Evolutionary conservation across 371 early-diverging fungal species (phyloP).

Genomic region (Mortierella sp.): DNA sequence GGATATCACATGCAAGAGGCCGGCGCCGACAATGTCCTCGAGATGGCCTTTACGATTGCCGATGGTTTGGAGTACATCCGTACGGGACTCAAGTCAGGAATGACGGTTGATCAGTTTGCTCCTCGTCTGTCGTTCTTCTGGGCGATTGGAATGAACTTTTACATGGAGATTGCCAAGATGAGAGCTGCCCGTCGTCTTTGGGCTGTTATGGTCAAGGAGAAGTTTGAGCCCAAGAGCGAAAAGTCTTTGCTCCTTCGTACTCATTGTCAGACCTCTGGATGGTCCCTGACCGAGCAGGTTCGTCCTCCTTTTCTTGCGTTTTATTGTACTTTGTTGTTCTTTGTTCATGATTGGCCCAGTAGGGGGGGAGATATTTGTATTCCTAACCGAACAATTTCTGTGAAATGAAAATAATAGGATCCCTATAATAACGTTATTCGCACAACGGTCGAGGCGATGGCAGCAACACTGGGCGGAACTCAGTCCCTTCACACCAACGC

Average conservation of each 20-base stretch:
- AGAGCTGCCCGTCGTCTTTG: constrained; percentile 88
- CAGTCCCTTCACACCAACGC: constrained; percentile 92
- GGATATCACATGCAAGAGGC: constrained; percentile 95
- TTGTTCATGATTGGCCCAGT: not conserved
- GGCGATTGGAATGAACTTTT: constrained; percentile 94
- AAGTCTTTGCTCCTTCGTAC: constrained; percentile 86
- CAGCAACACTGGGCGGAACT: constrained; percentile 89
- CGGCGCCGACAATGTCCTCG: constrained; percentile 87
- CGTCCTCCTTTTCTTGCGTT: not conserved
- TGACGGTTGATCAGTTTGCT: constrained; percentile 89
- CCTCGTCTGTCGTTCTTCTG: constrained; percentile 93
- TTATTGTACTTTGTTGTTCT: not conserved
- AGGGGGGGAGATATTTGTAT: too few species aligned
- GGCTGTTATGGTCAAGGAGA: constrained; percentile 84
- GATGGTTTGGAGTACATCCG: constrained; percentile 88
- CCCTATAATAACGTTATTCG: constrained; percentile 92
- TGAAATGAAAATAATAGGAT: constrained; percentile 59
- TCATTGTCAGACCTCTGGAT: constrained; percentile 92
- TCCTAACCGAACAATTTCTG: not conserved
- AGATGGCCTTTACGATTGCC: constrained; percentile 90
- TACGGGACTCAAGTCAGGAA: constrained; percentile 82
- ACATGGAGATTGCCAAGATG: constrained; percentile 94
- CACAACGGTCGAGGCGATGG: constrained; percentile 92
- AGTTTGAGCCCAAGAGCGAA: constrained; percentile 78
- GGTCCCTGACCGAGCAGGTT: constrained; percentile 90